phyloP scores from a whole-genome alignment of 129 eudicot species.

The Centaurea solstitialis region DNA sequence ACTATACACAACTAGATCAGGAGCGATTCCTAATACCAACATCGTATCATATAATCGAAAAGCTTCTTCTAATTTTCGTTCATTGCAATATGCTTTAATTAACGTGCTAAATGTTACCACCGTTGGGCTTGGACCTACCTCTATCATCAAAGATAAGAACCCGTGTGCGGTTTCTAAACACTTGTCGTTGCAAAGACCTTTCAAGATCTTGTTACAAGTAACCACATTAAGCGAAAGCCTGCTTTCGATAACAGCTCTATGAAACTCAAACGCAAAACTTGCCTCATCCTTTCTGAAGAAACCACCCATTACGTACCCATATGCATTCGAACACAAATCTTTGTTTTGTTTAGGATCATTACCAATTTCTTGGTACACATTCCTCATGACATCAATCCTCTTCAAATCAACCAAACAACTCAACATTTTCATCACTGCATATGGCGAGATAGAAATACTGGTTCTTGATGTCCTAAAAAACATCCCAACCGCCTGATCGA shows the following conservation, averaged over 20 bases:
- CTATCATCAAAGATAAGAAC: slow-evolving; percentile 42
- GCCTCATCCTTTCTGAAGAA: slow-evolving; percentile 50
- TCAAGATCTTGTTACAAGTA: slow-evolving; percentile 64
- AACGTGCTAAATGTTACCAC: slow-evolving; percentile 59
- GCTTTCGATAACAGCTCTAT: slow-evolving; percentile 33
- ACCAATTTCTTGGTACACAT: slow-evolving; percentile 29
- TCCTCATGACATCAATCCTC: slow-evolving; percentile 25
- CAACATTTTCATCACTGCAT: slow-evolving; percentile 49
- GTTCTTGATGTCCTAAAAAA: slow-evolving; percentile 34
- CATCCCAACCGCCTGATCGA: slow-evolving; percentile 43
- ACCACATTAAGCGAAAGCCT: slow-evolving; percentile 39
- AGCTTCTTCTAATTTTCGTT: slow-evolving; percentile 44
- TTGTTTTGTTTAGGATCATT: slow-evolving; percentile 13
- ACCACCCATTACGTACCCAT: slow-evolving; percentile 54
- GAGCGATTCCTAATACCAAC: slow-evolving; percentile 44
- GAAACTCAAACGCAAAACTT: slow-evolving; percentile 47
- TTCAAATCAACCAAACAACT: slow-evolving; percentile 47
- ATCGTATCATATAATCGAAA: slow-evolving; percentile 44
- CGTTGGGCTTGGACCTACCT: slow-evolving; percentile 64
- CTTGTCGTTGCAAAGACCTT: slow-evolving; percentile 43
- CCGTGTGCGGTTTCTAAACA: slow-evolving; percentile 34
- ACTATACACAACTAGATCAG: slow-evolving; percentile 63
- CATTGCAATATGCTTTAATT: slow-evolving; percentile 54
- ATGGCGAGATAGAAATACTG: slow-evolving; percentile 44
- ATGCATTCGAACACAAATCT: slow-evolving; percentile 31